Conservation (phyloP, 129 eudicot species). For the Flaveria sonorensis region DNA sequence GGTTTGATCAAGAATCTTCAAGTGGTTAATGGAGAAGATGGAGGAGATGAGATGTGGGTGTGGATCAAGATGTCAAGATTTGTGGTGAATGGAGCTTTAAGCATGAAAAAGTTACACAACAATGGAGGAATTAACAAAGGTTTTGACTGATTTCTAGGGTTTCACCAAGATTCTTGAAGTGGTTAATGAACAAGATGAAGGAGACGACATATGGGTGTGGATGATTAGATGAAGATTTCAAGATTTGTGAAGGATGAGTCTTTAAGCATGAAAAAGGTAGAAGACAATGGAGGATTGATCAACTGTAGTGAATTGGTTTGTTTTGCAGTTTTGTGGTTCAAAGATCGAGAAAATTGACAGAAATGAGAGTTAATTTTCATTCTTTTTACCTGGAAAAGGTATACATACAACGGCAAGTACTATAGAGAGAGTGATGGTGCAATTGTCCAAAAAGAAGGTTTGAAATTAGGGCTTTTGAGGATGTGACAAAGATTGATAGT, state of each 20-base stretch:
- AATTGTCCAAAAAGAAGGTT: slow-evolving; percentile 37
- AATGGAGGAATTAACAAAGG: slow-evolving; percentile 22
- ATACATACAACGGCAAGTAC: slow-evolving; percentile 36
- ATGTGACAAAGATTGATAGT: slow-evolving; percentile 60
- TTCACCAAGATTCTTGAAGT: slow-evolving; percentile 26
- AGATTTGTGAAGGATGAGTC: slow-evolving; percentile 25
- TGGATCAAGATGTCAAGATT: slow-evolving; percentile 29
- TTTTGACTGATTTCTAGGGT: slow-evolving; percentile 31
- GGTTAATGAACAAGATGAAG: slow-evolving; percentile 6
- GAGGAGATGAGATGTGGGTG: slow-evolving; percentile 13
- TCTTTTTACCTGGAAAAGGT: slow-evolving; percentile 45
- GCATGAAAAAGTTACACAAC: slow-evolving; percentile 39
- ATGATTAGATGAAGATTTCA: slow-evolving; percentile 14
- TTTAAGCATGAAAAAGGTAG: slow-evolving; percentile 40
- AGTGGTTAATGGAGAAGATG: slow-evolving; percentile 2
- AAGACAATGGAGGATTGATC: slow-evolving; percentile 30
- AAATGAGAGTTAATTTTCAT: slow-evolving; percentile 23
- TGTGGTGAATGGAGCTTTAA: slow-evolving; percentile 21
- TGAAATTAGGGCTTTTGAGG: slow-evolving; percentile 71
- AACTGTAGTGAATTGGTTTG: slow-evolving; percentile 23
- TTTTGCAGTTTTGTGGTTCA: slow-evolving; percentile 40
- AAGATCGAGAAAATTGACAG: slow-evolving; percentile 31
- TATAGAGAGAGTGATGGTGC: slow-evolving; percentile 30
- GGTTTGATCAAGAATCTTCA: slow-evolving; percentile 35
- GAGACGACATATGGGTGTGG: slow-evolving; percentile 10